Evolutionary conservation across 805 yeast species (phyloP).

Genomic region (Yarrowia yakushimensis): DNA sequence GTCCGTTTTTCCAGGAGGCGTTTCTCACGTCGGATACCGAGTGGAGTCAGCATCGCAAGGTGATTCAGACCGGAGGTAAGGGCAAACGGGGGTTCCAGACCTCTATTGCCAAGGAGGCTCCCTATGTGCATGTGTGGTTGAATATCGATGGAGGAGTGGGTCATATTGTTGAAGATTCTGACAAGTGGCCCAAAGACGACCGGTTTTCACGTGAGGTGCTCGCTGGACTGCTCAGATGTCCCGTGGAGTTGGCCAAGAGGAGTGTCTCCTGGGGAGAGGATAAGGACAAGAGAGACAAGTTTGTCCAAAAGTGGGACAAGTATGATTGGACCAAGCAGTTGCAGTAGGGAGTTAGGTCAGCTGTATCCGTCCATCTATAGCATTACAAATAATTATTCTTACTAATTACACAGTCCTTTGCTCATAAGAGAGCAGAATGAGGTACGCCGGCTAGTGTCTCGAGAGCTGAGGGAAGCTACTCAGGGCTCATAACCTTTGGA

Average conservation of each 20-base stretch:
- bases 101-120: slow-evolving; percentile 47
- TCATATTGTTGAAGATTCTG: slow-evolving; percentile 46
- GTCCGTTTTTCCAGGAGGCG: slow-evolving; percentile 46
- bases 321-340: slow-evolving; percentile 37
- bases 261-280: slow-evolving; percentile 36
- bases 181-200: slow-evolving; percentile 48
- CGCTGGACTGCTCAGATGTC: slow-evolving; percentile 46
- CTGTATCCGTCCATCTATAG: too few relatives aligned
- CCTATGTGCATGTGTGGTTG: slow-evolving; percentile 52
- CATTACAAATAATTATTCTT: too few relatives aligned
- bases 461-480: too few relatives aligned
- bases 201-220: slow-evolving; percentile 46
- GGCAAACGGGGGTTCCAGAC: slow-evolving; percentile 35
- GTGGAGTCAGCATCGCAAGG: slow-evolving; percentile 41
- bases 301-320: slow-evolving; percentile 40
- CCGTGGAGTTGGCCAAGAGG: slow-evolving; percentile 39
- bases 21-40: slow-evolving; percentile 42
- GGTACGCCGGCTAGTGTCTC: too few relatives aligned
- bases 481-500: too few relatives aligned
- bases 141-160: slow-evolving; percentile 48
- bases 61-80: slow-evolving; percentile 42
- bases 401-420: too few relatives aligned
- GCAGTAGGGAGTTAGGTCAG: too few relatives aligned
- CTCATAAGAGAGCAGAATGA: too few relatives aligned
- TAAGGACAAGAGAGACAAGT: slow-evolving; percentile 36